Conservation (phyloP, 192 early-diverging fungal species). For the Coemansia sp. region DNA sequence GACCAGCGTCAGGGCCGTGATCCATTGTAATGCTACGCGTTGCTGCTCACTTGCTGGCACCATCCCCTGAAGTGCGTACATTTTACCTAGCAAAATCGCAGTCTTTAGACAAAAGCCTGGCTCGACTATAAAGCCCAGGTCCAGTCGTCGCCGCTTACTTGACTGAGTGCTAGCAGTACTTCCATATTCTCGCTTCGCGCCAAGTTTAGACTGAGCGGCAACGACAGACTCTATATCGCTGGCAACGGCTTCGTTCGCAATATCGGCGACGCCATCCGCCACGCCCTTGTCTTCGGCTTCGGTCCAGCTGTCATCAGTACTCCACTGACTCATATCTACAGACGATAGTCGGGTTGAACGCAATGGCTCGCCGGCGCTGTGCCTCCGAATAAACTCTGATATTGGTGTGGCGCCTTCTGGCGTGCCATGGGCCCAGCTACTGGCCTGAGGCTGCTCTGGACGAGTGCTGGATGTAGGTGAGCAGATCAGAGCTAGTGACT, state of each 20-base stretch:
- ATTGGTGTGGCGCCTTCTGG: neutral
- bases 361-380: slow-evolving; percentile 16
- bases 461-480: slow-evolving; percentile 1
- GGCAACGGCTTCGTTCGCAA: neutral
- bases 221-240: neutral
- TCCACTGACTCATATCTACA: slow-evolving; percentile 1
- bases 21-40: slow-evolving; percentile 4
- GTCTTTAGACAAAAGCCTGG: slow-evolving; percentile 40
- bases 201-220: neutral
- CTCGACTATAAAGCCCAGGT: neutral
- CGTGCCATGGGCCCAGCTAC: neutral
- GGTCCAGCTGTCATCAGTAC: slow-evolving; percentile 4
- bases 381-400: slow-evolving; percentile 15
- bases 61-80: slow-evolving; percentile 29
- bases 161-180: neutral
- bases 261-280: neutral
- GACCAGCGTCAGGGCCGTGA: slow-evolving; percentile 28
- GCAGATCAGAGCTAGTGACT: slow-evolving; percentile 11
- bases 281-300: slow-evolving; percentile 3
- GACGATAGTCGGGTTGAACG: neutral
- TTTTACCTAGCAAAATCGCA: slow-evolving; percentile 31
- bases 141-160: slow-evolving; percentile 6
- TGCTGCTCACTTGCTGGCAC: slow-evolving; percentile 2
- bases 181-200: neutral
- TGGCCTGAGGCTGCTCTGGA: neutral